Conservation (phyloP, 2,329 filamentous ascomycete species). For the Xylariaceae sp. region DNA sequence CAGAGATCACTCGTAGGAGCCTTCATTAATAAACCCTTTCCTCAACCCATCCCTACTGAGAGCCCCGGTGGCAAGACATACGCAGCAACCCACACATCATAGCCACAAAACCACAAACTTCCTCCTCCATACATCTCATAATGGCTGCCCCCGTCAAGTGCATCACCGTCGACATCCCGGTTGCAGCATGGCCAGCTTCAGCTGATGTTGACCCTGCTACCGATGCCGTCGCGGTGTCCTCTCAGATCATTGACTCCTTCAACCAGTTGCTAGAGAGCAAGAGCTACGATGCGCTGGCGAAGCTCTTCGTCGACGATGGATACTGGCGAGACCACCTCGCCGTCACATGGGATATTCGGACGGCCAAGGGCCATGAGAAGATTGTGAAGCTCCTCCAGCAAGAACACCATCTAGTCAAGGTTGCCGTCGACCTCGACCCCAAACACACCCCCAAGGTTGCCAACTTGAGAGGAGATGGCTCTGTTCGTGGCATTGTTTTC, state of each 20-base stretch:
- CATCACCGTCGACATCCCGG: conserved; percentile 34
- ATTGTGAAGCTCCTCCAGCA: conserved; percentile 35
- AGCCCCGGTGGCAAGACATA: not conserved
- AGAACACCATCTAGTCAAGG: conserved; percentile 31
- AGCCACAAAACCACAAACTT: not conserved
- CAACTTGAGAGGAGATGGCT: conserved; percentile 40
- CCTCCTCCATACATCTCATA: not conserved
- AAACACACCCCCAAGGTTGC: conserved; percentile 37
- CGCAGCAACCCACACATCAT: not conserved
- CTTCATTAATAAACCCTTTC: not conserved
- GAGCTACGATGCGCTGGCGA: conserved; percentile 32
- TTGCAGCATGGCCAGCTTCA: conserved; percentile 39
- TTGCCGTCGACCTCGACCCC: conserved; percentile 38
- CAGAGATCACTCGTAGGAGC: conserved; percentile 4
- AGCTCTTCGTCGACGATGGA: conserved; percentile 45
- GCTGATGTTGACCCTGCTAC: conserved; percentile 26
- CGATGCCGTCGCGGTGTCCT: conserved; percentile 36
- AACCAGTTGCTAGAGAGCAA: conserved; percentile 35
- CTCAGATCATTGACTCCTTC: conserved; percentile 34
- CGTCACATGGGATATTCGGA: conserved; percentile 52
- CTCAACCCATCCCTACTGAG: not conserved
- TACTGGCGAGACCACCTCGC: conserved; percentile 57
- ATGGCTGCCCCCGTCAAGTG: conserved; percentile 23
- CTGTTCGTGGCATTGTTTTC: conserved; percentile 45
- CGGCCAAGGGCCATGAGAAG: conserved; percentile 41